Evolutionary conservation across 2,329 filamentous ascomycete species (phyloP).

Genomic region (Tolypocladium endophyticum): DNA sequence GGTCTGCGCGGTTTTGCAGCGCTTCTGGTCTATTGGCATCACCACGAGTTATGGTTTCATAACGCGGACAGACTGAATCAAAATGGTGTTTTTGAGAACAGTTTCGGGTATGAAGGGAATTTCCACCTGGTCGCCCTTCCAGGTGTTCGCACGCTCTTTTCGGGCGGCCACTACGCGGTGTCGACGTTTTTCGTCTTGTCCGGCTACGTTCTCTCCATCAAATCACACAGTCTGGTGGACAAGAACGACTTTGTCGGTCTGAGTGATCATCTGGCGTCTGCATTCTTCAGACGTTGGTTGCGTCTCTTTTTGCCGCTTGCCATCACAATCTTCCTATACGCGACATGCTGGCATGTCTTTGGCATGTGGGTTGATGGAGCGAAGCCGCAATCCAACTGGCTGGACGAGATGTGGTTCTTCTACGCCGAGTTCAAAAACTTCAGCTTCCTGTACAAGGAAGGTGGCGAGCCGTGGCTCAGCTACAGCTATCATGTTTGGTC

Average conservation of each 20-base stretch:
- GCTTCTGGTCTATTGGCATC: conserved; percentile 53
- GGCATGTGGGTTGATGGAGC: conserved; percentile 31
- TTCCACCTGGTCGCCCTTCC: conserved; percentile 43
- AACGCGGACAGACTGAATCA: conserved; percentile 7
- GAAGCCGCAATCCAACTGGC: conserved; percentile 27
- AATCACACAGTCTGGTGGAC: conserved; percentile 35
- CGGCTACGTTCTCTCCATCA: conserved; percentile 44
- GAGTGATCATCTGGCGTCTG: conserved; percentile 32
- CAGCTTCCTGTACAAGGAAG: conserved; percentile 53
- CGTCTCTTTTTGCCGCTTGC: conserved; percentile 42
- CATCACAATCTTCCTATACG: conserved; percentile 40
- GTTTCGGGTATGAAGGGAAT: conserved; percentile 37
- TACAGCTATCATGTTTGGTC: conserved; percentile 52
- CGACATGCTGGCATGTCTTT: conserved; percentile 40
- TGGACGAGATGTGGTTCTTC: conserved; percentile 38
- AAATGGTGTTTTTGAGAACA: conserved; percentile 36
- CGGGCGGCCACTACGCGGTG: conserved; percentile 51
- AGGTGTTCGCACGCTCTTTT: conserved; percentile 47
- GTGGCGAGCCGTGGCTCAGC: conserved; percentile 39
- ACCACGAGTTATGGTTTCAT: conserved; percentile 50
- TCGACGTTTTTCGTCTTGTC: conserved; percentile 47
- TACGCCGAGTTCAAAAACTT: conserved; percentile 55
- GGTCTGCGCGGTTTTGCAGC: conserved; percentile 58
- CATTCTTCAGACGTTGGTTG: conserved; percentile 38
- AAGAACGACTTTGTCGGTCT: conserved; percentile 29